Evolutionary conservation across 208 protist genomes (phyloP).

Genomic region (Leishmania arabica): DNA sequence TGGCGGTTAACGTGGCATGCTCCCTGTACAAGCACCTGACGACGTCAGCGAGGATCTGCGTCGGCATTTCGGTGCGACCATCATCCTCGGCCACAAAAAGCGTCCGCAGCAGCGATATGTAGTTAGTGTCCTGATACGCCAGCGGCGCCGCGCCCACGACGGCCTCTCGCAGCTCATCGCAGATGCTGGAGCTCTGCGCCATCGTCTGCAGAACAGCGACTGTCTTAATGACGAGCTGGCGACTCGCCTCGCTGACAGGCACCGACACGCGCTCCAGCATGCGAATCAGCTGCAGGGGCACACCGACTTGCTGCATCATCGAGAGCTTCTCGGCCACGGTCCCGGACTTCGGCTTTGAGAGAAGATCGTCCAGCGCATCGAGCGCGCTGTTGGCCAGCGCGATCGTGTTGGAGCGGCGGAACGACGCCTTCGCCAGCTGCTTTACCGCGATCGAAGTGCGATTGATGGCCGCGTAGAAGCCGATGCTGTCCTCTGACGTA

Average conservation of each 20-base stretch:
- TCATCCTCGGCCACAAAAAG: slow-evolving; percentile 26
- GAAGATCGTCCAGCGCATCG: slow-evolving; percentile 28
- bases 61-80: slow-evolving; percentile 18
- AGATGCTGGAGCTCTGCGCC: slow-evolving; percentile 14
- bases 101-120: slow-evolving; percentile 38
- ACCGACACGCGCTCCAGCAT: slow-evolving; percentile 38
- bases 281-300: slow-evolving; percentile 34
- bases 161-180: slow-evolving; percentile 22
- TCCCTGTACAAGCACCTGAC: slow-evolving; percentile 35
- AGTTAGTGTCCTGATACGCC: slow-evolving; percentile 32
- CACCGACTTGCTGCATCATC: slow-evolving; percentile 40
- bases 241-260: slow-evolving; percentile 29
- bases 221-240: slow-evolving; percentile 22
- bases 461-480: slow-evolving; percentile 40
- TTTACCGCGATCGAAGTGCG: slow-evolving; percentile 25
- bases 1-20: slow-evolving; percentile 12
- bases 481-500: slow-evolving; percentile 39
- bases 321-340: slow-evolving; percentile 44
- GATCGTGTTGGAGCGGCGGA: slow-evolving; percentile 43
- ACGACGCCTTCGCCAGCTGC: slow-evolving; percentile 26
- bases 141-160: slow-evolving; percentile 34
- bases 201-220: slow-evolving; percentile 34
- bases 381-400: slow-evolving; percentile 31
- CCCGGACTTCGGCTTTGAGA: slow-evolving; percentile 22
- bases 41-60: slow-evolving; percentile 24